phyloP scores from a whole-genome alignment of 441 rosid genomes.

The Iberis amara region DNA sequence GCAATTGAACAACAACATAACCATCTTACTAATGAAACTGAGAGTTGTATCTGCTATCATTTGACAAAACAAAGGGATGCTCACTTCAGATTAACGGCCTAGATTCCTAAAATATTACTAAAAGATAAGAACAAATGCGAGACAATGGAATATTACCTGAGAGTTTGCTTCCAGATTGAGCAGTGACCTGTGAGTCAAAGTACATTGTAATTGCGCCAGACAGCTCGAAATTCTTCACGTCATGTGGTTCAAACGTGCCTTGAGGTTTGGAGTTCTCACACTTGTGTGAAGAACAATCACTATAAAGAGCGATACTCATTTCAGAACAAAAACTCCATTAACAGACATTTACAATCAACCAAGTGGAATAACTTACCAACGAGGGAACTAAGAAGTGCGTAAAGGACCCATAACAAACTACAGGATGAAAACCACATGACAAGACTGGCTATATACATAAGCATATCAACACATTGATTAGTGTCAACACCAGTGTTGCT shows the following conservation, averaged over 20 bases:
- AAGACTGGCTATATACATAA: neutral
- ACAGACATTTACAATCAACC: neutral
- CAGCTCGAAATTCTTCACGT: conserved; percentile 88
- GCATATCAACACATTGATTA: too few relatives aligned
- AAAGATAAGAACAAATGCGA: neutral
- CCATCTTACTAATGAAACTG: neutral
- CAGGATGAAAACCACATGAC: conserved; percentile 76
- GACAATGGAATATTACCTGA: too few relatives aligned
- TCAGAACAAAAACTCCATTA: neutral
- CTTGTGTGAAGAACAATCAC: conserved; percentile 79
- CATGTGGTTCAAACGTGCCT: conserved; percentile 85
- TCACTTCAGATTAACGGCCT: conserved; percentile 11
- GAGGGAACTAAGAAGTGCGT: conserved; percentile 68
- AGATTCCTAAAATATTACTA: neutral
- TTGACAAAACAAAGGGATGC: conserved; percentile 12
- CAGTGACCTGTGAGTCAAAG: neutral
- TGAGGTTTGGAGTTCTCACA: conserved; percentile 83
- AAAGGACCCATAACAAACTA: conserved; percentile 65
- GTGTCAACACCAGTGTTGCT: too few relatives aligned
- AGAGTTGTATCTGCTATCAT: neutral
- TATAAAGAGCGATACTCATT: conserved; percentile 22
- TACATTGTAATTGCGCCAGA: conserved; percentile 86
- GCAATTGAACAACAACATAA: neutral
- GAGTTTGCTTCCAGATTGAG: conserved; percentile 2
- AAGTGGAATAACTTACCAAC: conserved; percentile 43